phyloP scores from a whole-genome alignment of 352 stramenopile species.

The Phytophthora podocarpi region DNA sequence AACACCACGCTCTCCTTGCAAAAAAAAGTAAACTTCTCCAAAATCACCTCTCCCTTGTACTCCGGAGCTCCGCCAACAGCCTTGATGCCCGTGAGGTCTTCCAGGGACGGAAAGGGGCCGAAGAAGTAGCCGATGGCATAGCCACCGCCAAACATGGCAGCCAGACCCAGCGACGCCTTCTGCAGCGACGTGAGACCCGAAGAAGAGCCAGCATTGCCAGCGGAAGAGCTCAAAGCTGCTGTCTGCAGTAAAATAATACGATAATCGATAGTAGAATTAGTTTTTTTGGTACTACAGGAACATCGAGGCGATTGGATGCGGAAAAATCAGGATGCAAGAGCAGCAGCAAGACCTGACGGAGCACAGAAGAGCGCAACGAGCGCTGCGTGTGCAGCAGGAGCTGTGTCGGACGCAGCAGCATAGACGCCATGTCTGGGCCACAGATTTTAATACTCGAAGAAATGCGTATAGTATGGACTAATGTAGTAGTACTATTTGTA shows the following conservation, averaged over 20 bases:
- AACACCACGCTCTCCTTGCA: too few relatives aligned
- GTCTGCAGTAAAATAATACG: conserved; percentile 2
- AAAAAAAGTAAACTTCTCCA: background rate
- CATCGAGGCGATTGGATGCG: background rate
- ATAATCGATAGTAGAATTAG: background rate
- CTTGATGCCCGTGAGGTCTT: conserved; percentile 59
- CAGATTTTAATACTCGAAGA: too few relatives aligned
- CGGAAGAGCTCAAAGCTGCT: conserved; percentile 36
- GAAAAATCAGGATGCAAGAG: background rate
- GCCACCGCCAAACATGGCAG: conserved; percentile 59
- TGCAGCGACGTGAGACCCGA: conserved; percentile 45
- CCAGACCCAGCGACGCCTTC: conserved; percentile 52
- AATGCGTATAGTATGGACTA: too few relatives aligned
- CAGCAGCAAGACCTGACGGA: conserved; percentile 15
- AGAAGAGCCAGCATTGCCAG: conserved; percentile 5
- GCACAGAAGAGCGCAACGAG: background rate
- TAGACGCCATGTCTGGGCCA: conserved; percentile 26
- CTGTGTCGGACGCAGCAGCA: conserved; percentile 28
- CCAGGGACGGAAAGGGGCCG: conserved; percentile 63
- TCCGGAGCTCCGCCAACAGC: conserved; percentile 29
- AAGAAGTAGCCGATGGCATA: conserved; percentile 78
- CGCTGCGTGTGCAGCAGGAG: conserved; percentile 25
- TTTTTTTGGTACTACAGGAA: background rate
- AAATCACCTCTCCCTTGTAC: conserved; percentile 60
- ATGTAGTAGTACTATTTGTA: too few relatives aligned